Evolutionary conservation across 768 basidiomycete genomes (phyloP), one percentile per base, ranked within the genome.

Genomic region (Lactifluus hygrophoroides): DNA sequence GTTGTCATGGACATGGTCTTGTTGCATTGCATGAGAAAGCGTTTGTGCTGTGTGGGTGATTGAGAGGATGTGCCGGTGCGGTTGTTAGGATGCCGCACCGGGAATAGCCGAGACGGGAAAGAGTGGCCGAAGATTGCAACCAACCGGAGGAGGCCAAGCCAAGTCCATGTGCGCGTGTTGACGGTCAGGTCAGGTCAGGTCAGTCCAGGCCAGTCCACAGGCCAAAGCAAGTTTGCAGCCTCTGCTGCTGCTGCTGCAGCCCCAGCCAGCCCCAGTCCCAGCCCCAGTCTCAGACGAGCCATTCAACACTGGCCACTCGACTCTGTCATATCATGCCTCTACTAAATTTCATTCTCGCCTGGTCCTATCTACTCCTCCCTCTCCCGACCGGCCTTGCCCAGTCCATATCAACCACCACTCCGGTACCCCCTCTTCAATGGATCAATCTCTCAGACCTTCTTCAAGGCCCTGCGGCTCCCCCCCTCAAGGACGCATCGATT

Each of bases 401-500:
- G 65, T 70, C 74, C 52, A 77, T 82, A 53, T 78, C 83, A 16
- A 81, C 79, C 1, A 70, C 64, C 61, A 78, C 76, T 37, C 74
- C 82, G 4, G 72, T 84, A 7, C 84, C 85, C 25, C 84, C 84
- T 40, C 73, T 86, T 4, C 84, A 88, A 70, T 74, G 73, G 89
- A 80, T 91, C 68, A 87, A 88, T 69, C 73, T 90, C 64, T 79
- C 85, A 5, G 60, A 63, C 63, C 72, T 82, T 52, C 72, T 86
- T 43, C 71, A 70, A 30, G 86, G 86, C 32, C 68, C 84, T 1
- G 55, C 79, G 4, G 70, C 74, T 7, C 83, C 84, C 7, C 79
- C 82, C 32, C 75, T 90, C 63, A 85, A 82, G 69, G 84, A 87
- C 65, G 81, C 86, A 7, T 77, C 84, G 34, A 82, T 91, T 63